Evolutionary conservation across 1,139 yeast genomes (phyloP), one percentile per base, ranked within the genome.

Genomic region (Protomyces gravidus): DNA sequence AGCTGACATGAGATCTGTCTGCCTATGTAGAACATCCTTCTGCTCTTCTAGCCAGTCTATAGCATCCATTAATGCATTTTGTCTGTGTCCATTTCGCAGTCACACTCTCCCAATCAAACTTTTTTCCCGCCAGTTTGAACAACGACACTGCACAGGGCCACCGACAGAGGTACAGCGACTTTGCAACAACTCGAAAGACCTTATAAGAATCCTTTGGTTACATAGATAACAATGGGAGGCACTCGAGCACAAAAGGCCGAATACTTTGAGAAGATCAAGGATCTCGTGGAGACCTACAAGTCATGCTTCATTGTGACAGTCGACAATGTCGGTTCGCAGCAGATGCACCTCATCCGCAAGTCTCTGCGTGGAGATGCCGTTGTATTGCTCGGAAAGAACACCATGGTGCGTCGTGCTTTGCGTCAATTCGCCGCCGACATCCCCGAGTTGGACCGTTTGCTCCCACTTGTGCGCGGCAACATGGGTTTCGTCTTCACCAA

Each of bases 341-440:
- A 92, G 74, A 90, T 92, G 97, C 98, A 92, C 83, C 96, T 92
- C 84, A 85, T 89, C 81, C 90, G 99, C 86, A 89, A 86, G 84
- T 80, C 89, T 68, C 85, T 94, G 74, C 89, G 99, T 82, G 89
- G 89, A 69, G 86, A 84, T 64, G 98, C 92, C 73, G 92, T 86
- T 70, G 90, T 94, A 69, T 82, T 92, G 75, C 92, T 94, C 97
- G 99, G 99, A 84, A 92, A 92, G 88, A 92, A 92, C 96, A 94
- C 99, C 84, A 90, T 94, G 97, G 96, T 94, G 71, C 89, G 99
- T 84, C 90, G 98, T 83, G 99, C 98, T 76, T 81, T 92, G 83
- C 89, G 97, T 82, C 95, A 89, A 72, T 89, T 89, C 86, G 76
- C 90, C 71, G 61, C 85, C 72, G 97, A 90, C 76, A 83, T 89